phyloP scores from a whole-genome alignment of 257 asterid genomes.

The Craterostigma plantagineum region DNA sequence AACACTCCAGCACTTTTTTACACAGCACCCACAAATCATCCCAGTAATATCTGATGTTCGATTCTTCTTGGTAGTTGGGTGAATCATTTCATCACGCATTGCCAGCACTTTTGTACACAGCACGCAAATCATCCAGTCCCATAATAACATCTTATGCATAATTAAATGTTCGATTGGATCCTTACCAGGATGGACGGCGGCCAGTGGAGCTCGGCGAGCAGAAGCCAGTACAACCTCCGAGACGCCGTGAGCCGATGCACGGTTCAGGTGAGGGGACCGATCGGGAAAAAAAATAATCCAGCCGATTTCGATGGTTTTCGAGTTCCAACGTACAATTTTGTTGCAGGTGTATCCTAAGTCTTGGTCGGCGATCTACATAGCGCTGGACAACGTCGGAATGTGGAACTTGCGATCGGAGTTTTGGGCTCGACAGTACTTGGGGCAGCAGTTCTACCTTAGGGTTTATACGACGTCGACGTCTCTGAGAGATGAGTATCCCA shows the following conservation, averaged over 20 bases:
- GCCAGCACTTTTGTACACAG: too few relatives aligned
- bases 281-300: background rate
- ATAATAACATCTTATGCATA: too few relatives aligned
- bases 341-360: conserved; percentile 70
- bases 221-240: conserved; percentile 54
- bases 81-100: too few relatives aligned
- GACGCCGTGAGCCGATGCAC: conserved; percentile 80
- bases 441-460: conserved; percentile 60
- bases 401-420: conserved; percentile 72
- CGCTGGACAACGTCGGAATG: conserved; percentile 84
- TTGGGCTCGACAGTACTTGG: conserved; percentile 82
- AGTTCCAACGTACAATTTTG: too few relatives aligned
- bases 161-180: too few relatives aligned
- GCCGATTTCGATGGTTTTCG: too few relatives aligned
- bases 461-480: conserved; percentile 64
- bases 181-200: conserved; percentile 83
- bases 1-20: too few relatives aligned
- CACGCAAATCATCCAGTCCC: too few relatives aligned
- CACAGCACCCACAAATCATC: too few relatives aligned
- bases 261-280: conserved; percentile 36
- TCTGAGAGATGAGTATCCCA: conserved; percentile 65
- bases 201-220: conserved; percentile 45
- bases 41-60: too few relatives aligned
- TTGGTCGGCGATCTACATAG: conserved; percentile 56
- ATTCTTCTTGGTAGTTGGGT: too few relatives aligned